Base-by-base conservation (phyloP, 768 basidiomycete species). In the Exidia glandulosa region DNA sequence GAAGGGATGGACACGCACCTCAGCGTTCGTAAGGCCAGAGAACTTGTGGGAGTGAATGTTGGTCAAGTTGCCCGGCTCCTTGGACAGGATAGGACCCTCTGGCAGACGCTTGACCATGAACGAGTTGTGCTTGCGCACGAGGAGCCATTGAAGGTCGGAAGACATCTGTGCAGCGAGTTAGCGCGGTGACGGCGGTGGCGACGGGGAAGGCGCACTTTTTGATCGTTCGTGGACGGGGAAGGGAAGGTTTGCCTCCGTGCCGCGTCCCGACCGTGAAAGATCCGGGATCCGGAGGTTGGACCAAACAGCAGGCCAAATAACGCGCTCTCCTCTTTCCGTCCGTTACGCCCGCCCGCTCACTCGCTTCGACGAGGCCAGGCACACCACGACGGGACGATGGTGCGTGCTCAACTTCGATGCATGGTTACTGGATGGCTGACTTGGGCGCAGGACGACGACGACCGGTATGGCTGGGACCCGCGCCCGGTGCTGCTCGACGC, bases 11-110 rank as follows among this genome's bases (percentile, higher is more conserved):
- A 41, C 31, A 33, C 73, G 62, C 60, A 87, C 88, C 84, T 88
- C 93, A 68, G 77, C 63, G 80, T 94, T 94, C 68, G 87, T 84
- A 61, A 94, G 77, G 61, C 92, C 91, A 61, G 92, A 95, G 79
- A 81, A 93, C 71, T 94, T 95, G 81, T 81, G 80, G n/a, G 92
- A 94, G 79, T 94, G 88, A 65, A 91, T 67, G 77, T 89, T 93
- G 61, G 80, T 78, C 72, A 93, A 83, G 77, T 92, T 92, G 66
- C 89, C 92, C 58, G 85, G 82, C 79, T 95, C 93, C 73, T 77
- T 85, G 66, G 91, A 91, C 76, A 95, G 90, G 68, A 84, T 70
- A 41, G 84, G 87, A 25, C 90, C 88, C 68, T 86, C 84, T 41
- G 75, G 70, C 48, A 80, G 79, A 69, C 81, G 80, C 77, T 92